Conservation (phyloP, 306 rosid genomes). For the Mimosa pudica region DNA sequence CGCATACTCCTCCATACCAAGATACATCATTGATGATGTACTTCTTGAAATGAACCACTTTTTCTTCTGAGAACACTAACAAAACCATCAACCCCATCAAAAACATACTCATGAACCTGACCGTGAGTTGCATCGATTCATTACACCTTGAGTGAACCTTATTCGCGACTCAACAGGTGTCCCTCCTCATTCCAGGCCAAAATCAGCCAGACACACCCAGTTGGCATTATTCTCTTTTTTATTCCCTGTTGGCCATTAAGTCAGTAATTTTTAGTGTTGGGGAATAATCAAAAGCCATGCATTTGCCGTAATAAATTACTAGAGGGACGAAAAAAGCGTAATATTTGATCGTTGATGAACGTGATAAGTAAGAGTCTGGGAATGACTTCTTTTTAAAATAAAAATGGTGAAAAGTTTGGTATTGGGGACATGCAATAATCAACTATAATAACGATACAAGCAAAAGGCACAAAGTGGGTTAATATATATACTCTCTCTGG, state of each 20-base stretch:
- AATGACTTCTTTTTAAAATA: conserved; percentile 26
- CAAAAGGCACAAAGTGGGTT: conserved; percentile 29
- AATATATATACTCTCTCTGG: too few relatives aligned
- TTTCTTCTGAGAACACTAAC: conserved; percentile 15
- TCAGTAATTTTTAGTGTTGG: neutral
- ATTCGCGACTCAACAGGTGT: conserved; percentile 27
- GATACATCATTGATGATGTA: conserved; percentile 48
- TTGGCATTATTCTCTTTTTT: conserved; percentile 27
- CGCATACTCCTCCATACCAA: conserved; percentile 35
- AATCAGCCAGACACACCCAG: conserved; percentile 32
- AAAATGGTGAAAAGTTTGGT: conserved; percentile 25
- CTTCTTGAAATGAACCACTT: conserved; percentile 25
- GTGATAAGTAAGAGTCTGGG: conserved; percentile 39
- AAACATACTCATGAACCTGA: conserved; percentile 38
- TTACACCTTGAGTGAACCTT: conserved; percentile 3
- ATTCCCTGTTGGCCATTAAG: neutral
- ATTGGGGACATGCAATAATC: conserved; percentile 46
- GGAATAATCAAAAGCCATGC: conserved; percentile 26
- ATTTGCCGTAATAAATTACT: neutral
- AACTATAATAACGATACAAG: conserved; percentile 18
- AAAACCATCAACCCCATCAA: conserved; percentile 31
- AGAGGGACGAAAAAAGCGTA: conserved; percentile 20
- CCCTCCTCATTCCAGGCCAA: conserved; percentile 23
- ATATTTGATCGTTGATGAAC: conserved; percentile 18
- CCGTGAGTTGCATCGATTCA: conserved; percentile 35